Base-by-base conservation (phyloP, 2,329 filamentous ascomycete genomes). In the Venturia pyrina region DNA sequence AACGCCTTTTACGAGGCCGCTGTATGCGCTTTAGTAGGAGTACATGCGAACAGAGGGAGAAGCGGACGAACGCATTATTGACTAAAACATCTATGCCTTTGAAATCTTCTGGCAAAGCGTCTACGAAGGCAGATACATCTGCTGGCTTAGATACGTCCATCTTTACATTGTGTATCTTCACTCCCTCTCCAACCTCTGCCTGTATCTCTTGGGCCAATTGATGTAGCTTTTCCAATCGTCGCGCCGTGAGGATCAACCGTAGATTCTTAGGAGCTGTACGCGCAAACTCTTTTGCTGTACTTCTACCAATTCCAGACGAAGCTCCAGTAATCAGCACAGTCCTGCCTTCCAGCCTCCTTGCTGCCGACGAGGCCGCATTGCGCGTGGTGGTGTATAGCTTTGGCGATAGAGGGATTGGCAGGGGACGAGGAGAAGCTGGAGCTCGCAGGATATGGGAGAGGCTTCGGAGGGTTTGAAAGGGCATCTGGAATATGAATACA, bases 241-340 rank as follows among this genome's bases (percentile, higher is more conserved):
- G 86, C n/a, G 95, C 95, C 8, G 95, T 95, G 66, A 98, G 78
- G 70, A 99, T 87, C 63, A 99, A 83, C 75, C 90, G 91, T 70
- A 98, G 82, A 75, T 89, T 84, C 66, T 87, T 83, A 7, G 91
- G 91, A 32, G 89, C 85, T 1, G 93, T 93, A 66, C 91, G 86
- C 34, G 95, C 95, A 74, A 98, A 99, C 77, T 98, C 95, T 69
- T 93, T 80, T 19, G 93, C 95, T n/a, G 85, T 89, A 71, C 84
- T 86, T 66, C 84, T 85, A 28, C 95, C 95, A 77, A 99, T 98
- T 68, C 95, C 95, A 24, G 91, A 96, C 3, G 89, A 95, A 44
- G 95, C 95, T 66, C 95, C 95, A 5, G 95, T 98, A 69, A 99
- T 85, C 66, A 98, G 78, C 67, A 98, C 82, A 5, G 92, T 98